These are phyloP conservation scores for Schizonepeta tenuifolia DNA, from an alignment of 257 asterid species.

Conservation along the genomic window DNA sequence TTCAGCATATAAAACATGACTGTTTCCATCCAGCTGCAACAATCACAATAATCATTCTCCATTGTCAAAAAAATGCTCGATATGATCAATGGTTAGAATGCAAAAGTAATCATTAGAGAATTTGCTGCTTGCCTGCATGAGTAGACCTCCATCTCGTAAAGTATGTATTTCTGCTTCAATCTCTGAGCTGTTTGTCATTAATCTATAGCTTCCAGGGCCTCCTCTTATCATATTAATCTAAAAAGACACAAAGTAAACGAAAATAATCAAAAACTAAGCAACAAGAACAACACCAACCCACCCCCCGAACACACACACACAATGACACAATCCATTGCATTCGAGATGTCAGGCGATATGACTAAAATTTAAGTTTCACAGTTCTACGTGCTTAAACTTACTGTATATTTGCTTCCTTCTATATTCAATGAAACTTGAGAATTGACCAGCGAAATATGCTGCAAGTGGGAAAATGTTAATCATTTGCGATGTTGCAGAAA, in stretches of 20 bases:
- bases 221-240: constrained; percentile 79
- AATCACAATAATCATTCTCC: constrained; percentile 36
- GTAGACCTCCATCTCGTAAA: constrained; percentile 93
- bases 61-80: constrained; percentile 14
- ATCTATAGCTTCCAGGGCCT: constrained; percentile 92
- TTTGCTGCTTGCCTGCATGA: constrained; percentile 84
- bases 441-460: constrained; percentile 96
- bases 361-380: constrained; percentile 21
- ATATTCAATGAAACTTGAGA: constrained; percentile 95
- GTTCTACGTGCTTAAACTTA: constrained; percentile 47
- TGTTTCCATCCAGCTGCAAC: constrained; percentile 89
- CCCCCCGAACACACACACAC: not conserved
- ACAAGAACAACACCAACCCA: not conserved
- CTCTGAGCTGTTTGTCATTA: constrained; percentile 82
- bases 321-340: constrained; percentile 15
- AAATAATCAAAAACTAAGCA: constrained; percentile 15
- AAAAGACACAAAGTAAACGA: constrained; percentile 26
- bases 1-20: constrained; percentile 95
- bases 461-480: constrained; percentile 47
- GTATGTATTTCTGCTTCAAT: constrained; percentile 98
- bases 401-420: constrained; percentile 99
- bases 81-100: constrained; percentile 23
- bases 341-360: not conserved
- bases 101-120: constrained; percentile 23
- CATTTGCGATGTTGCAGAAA: constrained; percentile 33